Evolutionary conservation across 176 grass and related monocot species (phyloP), one percentile per base, ranked within the genome.

Genomic region (Aegilops tauschii): DNA sequence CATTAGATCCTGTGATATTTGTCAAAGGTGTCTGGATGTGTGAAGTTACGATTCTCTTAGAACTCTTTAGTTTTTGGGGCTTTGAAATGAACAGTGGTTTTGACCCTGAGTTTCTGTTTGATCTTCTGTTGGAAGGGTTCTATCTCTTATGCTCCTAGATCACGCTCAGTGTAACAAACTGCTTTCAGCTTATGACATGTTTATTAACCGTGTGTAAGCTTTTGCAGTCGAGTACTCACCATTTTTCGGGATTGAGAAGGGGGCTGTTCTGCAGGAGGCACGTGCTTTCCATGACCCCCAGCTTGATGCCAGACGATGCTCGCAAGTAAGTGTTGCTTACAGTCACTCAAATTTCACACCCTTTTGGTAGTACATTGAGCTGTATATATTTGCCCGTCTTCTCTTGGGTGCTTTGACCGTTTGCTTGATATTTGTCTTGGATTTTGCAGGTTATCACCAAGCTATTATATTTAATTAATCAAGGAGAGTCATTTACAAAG

Each of bases 401-500:
- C 65, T 80, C 45, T 66, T 9, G 9, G 65, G 76, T 23, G 16
- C 58, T 89, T 72, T 79, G 29, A 21, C n/a, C 65, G 14, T 78
- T 87, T 80, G 80, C 45, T 83, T 80, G n/a, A 54, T 84, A 28
- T 84, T 10, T 84, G 52, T 34, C 47, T 49, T 69, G 61, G 80
- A 80, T 70, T 62, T 88, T 77, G 23, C 87, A 98, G 97, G 97
- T 98, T 65, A 98, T 98, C 88, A 98, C 92, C 75, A 98, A 98
- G 82, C 83, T 98, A 63, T 83, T 98, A 44, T 98, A 98, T 93
- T 86, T 96, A 79, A 94, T 98, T 73, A 98, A 98, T 86, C 97
- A 98, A 96, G 97, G 97, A 83, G 97, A 98, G 66, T 94, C 88
- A 76, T 96, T 98, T 70, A 98, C 94, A 0, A 93, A 92, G 94